Evolutionary conservation across 2,329 filamentous ascomycete genomes (phyloP).

Genomic region (Calonectria crousiana): DNA sequence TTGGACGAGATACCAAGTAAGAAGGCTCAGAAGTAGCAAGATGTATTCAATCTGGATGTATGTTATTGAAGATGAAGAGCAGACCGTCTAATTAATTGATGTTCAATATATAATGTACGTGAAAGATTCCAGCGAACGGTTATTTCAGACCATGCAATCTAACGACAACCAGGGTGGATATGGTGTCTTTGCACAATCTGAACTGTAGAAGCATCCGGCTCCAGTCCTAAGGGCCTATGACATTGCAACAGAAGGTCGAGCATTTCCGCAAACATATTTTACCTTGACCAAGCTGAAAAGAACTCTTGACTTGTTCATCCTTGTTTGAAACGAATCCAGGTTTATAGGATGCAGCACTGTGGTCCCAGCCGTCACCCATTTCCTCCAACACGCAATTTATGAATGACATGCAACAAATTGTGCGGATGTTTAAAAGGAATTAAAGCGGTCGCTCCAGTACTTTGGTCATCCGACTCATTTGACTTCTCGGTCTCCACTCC

Average conservation of each 20-base stretch:
- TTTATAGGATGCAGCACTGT: not conserved
- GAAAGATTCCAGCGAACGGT: not conserved
- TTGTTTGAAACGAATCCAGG: not conserved
- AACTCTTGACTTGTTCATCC: not conserved
- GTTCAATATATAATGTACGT: not conserved
- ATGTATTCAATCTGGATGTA: not conserved
- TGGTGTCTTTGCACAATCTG: not conserved
- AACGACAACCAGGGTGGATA: not conserved
- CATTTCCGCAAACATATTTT: not conserved
- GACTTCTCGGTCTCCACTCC: not conserved
- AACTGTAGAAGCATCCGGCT: not conserved
- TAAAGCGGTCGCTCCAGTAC: not conserved
- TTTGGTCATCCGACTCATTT: not conserved
- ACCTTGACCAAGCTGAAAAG: not conserved
- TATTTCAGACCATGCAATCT: not conserved
- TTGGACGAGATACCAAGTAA: not conserved
- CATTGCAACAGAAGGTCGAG: not conserved
- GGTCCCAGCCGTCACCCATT: not conserved
- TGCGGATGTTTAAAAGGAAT: not conserved
- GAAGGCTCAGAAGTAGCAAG: not conserved
- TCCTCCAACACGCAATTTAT: not conserved
- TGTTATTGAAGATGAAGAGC: not conserved
- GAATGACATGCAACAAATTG: not conserved
- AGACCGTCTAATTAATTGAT: not conserved
- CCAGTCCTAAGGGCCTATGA: not conserved